These are phyloP conservation scores for Globisporangium paddicum DNA, from an alignment of 352 stramenopile species.

Conservation along the genomic window DNA sequence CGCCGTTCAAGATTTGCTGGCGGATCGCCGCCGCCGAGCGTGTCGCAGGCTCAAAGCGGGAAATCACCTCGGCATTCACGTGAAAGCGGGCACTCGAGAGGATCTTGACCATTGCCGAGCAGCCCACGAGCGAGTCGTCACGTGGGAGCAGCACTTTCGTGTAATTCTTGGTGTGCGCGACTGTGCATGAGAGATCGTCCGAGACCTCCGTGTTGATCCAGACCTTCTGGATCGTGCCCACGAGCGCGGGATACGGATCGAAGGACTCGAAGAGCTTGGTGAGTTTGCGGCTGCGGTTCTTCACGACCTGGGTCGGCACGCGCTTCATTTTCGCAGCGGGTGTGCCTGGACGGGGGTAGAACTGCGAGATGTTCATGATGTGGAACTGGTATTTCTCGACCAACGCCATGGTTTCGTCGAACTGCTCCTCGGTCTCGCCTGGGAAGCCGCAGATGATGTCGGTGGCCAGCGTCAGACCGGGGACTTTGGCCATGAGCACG, in stretches of 20 bases:
- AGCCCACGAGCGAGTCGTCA: slow-evolving; percentile 74
- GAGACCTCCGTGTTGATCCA: slow-evolving; percentile 86
- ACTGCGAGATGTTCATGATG: slow-evolving; percentile 93
- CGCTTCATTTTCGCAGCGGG: slow-evolving; percentile 89
- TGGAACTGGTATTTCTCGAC: slow-evolving; percentile 86
- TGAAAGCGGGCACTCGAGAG: slow-evolving; percentile 63
- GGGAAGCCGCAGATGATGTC: slow-evolving; percentile 94
- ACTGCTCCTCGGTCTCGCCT: slow-evolving; percentile 85
- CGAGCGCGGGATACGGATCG: slow-evolving; percentile 67
- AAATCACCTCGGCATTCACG: slow-evolving; percentile 58
- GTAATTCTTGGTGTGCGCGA: slow-evolving; percentile 91
- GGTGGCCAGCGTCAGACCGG: slow-evolving; percentile 83
- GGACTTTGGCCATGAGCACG: slow-evolving; percentile 67
- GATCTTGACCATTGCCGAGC: slow-evolving; percentile 58
- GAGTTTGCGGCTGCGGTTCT: slow-evolving; percentile 81
- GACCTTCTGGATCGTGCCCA: slow-evolving; percentile 56
- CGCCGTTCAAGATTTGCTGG: slow-evolving; percentile 39
- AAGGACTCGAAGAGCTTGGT: slow-evolving; percentile 86
- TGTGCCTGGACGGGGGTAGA: slow-evolving; percentile 90
- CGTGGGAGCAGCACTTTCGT: slow-evolving; percentile 87
- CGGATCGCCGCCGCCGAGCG: slow-evolving; percentile 41
- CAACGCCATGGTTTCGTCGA: slow-evolving; percentile 85
- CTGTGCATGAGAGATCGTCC: slow-evolving; percentile 68
- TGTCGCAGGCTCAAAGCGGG: slow-evolving; percentile 49
- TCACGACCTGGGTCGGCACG: slow-evolving; percentile 84